These are phyloP conservation scores for Protomyces inundatus DNA, from an alignment of 1,139 yeast species.

Conservation along the genomic window DNA sequence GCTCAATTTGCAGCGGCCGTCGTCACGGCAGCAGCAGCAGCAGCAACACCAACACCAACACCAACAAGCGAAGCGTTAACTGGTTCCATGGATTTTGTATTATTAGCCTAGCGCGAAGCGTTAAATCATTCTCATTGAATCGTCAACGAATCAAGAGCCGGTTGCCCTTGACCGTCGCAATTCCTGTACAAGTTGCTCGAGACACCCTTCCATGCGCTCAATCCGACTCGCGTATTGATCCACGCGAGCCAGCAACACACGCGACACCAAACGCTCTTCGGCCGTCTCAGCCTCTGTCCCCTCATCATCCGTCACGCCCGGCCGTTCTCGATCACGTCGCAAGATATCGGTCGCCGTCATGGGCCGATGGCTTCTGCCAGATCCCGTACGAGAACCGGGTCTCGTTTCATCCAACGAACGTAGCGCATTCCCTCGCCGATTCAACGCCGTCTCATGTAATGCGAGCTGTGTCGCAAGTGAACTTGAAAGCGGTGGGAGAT, in stretches of 20 bases:
- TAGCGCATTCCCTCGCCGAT: background rate
- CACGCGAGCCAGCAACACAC: background rate
- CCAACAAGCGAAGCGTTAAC: too few relatives aligned
- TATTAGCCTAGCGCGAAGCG: too few relatives aligned
- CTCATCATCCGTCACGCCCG: background rate
- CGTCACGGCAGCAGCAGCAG: background rate
- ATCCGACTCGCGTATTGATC: background rate
- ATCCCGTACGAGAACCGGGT: background rate
- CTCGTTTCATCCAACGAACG: background rate
- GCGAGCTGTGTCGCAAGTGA: conserved; percentile 23
- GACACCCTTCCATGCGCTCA: background rate
- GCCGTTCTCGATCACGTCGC: background rate
- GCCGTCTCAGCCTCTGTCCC: background rate
- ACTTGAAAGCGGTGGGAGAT: conserved; percentile 1
- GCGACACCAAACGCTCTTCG: background rate
- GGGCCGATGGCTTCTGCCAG: background rate
- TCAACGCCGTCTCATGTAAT: background rate
- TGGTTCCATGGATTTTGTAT: too few relatives aligned
- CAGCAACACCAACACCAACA: too few relatives aligned
- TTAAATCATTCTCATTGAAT: too few relatives aligned
- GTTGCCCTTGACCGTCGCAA: background rate
- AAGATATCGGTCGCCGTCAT: background rate
- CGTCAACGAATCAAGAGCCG: too few relatives aligned
- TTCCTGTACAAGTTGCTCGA: background rate
- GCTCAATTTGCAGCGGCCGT: background rate